Percentiles rank a stretch among this genome's conserved stretches.
Conservation (phyloP, 768 basidiomycete genomes). For the Hygrocybe punicea region DNA sequence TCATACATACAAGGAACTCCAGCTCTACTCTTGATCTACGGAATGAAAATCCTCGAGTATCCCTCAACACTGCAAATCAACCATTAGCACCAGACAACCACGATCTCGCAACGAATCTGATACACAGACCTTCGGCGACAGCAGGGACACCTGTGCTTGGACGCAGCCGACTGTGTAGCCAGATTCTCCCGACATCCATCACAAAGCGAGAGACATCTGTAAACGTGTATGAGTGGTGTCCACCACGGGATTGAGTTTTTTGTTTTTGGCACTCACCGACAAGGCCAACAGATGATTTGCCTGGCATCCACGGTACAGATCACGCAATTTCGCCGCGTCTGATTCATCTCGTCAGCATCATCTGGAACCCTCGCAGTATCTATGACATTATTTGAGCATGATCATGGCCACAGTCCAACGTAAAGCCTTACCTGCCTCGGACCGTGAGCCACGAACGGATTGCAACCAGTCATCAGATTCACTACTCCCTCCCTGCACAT, state of each 20-base stretch:
- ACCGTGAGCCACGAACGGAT: background rate
- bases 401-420: background rate
- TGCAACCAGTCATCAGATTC: conserved; percentile 6
- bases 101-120: background rate
- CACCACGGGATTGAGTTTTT: conserved; percentile 14
- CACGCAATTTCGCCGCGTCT: conserved; percentile 49
- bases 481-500: background rate
- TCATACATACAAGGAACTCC: too few relatives aligned
- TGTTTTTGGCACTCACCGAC: conserved; percentile 49
- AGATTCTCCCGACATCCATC: conserved; percentile 62
- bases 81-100: background rate
- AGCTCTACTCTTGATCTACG: conserved; percentile 15
- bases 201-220: conserved; percentile 58
- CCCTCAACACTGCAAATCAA: conserved; percentile 43
- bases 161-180: conserved; percentile 50
- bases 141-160: conserved; percentile 65
- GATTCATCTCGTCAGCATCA: background rate
- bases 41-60: conserved; percentile 48
- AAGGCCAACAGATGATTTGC: conserved; percentile 83
- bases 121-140: conserved; percentile 50
- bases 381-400: background rate
- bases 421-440: background rate
- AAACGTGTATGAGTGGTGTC: background rate
- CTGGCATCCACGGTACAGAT: conserved; percentile 66
- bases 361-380: background rate